Conservation (phyloP, 2,329 filamentous ascomycete genomes). For the Colletotrichum navitas region DNA sequence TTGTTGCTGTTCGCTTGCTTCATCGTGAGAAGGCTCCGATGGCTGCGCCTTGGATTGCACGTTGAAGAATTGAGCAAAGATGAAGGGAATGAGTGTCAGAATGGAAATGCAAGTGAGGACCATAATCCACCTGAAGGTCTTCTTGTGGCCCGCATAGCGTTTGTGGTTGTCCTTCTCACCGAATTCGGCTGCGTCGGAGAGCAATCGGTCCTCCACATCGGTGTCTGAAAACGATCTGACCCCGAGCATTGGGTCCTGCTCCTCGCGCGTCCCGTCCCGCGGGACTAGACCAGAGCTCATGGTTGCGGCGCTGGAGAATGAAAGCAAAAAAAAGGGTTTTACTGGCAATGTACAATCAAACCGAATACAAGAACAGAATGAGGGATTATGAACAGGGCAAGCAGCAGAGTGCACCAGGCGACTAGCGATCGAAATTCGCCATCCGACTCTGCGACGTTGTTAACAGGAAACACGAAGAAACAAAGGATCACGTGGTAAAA, state of each 20-base stretch:
- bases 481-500: constrained; percentile 31
- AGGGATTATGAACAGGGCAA: constrained; percentile 15
- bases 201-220: constrained; percentile 34
- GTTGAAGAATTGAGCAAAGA: constrained; percentile 38
- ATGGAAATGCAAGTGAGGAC: constrained; percentile 35
- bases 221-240: constrained; percentile 30
- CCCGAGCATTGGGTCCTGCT: constrained; percentile 38
- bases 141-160: constrained; percentile 24
- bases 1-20: constrained; percentile 24
- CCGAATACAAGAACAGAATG: not conserved
- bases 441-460: constrained; percentile 26
- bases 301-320: constrained; percentile 4
- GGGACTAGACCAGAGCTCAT: constrained; percentile 37
- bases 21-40: constrained; percentile 28
- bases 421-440: constrained; percentile 20
- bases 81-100: constrained; percentile 34
- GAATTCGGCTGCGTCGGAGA: constrained; percentile 18
- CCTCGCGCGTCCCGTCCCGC: constrained; percentile 38
- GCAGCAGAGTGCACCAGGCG: constrained; percentile 15
- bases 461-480: constrained; percentile 17
- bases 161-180: constrained; percentile 26
- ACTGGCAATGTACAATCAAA: constrained; percentile 19
- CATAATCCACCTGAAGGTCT: constrained; percentile 37
- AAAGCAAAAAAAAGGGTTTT: not conserved
- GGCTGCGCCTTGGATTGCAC: constrained; percentile 27